Evolutionary conservation across 1,284 basidiomycete genomes (phyloP).

Genomic region (Ustilago tritici): DNA sequence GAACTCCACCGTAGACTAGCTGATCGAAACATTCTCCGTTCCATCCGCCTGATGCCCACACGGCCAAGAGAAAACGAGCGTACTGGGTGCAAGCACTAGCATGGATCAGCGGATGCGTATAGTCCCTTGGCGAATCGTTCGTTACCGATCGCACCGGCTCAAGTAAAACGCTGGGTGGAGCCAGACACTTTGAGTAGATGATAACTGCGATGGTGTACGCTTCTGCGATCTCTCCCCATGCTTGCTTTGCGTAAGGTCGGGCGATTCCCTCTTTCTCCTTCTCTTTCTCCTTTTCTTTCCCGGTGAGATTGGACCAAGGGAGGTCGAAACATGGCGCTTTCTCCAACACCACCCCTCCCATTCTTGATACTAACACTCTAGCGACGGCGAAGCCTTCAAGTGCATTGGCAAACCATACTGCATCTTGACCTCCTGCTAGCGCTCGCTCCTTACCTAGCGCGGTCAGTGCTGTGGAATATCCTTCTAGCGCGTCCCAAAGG

Average conservation of each 20-base stretch:
- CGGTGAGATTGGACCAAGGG: conserved; percentile 44
- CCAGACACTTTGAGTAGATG: conserved; percentile 67
- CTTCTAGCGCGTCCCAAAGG: conserved; percentile 62
- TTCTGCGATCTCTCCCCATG: conserved; percentile 66
- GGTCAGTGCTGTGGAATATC: conserved; percentile 56
- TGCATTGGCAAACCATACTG: conserved; percentile 67
- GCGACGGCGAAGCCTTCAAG: conserved; percentile 68
- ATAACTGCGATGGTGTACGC: conserved; percentile 63
- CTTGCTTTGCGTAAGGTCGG: conserved; percentile 46
- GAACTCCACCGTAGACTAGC: conserved; percentile 66
- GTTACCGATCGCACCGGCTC: conserved; percentile 59
- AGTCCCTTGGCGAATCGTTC: conserved; percentile 66
- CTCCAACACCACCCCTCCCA: conserved; percentile 62
- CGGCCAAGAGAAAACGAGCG: conserved; percentile 64
- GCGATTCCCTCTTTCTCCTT: conserved; percentile 53
- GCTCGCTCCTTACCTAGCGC: conserved; percentile 61
- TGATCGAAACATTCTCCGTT: conserved; percentile 68
- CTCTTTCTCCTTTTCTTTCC: conserved; percentile 59
- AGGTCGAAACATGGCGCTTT: conserved; percentile 59
- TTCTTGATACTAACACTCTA: conserved; percentile 56
- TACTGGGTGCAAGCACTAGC: conserved; percentile 64
- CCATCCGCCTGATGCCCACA: conserved; percentile 67
- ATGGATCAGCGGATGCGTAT: conserved; percentile 67
- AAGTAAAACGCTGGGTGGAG: conserved; percentile 60
- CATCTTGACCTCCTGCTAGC: conserved; percentile 68